Base-by-base conservation (phyloP, 2,329 filamentous ascomycete species). In the Plectosphaerella sp. region DNA sequence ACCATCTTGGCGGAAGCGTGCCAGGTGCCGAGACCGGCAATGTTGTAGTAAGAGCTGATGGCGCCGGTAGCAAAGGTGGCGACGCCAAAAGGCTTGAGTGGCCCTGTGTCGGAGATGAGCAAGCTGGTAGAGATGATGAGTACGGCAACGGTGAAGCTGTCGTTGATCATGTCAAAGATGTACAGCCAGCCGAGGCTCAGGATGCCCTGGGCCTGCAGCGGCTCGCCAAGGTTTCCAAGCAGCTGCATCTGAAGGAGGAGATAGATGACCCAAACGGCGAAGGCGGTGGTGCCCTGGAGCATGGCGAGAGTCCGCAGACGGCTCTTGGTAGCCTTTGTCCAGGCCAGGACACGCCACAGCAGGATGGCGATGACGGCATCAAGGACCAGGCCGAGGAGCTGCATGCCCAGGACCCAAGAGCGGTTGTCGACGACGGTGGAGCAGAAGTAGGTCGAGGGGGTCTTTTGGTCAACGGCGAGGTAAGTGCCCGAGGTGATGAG, bases 401-500 rank as follows among this genome's bases (percentile, higher is more conserved):
- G 79, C 7, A 75, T 57, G n/a, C 67, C 55, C 1, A 75, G 56
- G 1, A 73, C 64, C 16, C 62, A 62, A 5, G 63, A 59, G 3
- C 62, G 62, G 48, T 65, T 71, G 50, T 80, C 77, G 14, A 70
- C 54, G 4, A 67, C 58, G 5, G 67, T 57, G 16, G 78, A 75
- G 58, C 80, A 83, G 52, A 80, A 72, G 52, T 76, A 80, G 0
- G 76, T 79, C 12, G 79, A 81, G n/a, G 60, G 64, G 16, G 62
- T 59, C 3, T 66, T 65, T n/a, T 71, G 68, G 14, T 67, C 65
- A 3, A 69, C 59, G 15, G 72, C 65, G 3, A 72, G 60, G 51
- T 69, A 78, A 3, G 73, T 70, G 3, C 76, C 76, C 4, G 67
- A 66, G 11, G 70, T 67, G 41, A 81, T 65, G n/a, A 73, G 52